Evolutionary conservation across 1,284 basidiomycete genomes (phyloP).

Genomic region (Vanrija sp.): DNA sequence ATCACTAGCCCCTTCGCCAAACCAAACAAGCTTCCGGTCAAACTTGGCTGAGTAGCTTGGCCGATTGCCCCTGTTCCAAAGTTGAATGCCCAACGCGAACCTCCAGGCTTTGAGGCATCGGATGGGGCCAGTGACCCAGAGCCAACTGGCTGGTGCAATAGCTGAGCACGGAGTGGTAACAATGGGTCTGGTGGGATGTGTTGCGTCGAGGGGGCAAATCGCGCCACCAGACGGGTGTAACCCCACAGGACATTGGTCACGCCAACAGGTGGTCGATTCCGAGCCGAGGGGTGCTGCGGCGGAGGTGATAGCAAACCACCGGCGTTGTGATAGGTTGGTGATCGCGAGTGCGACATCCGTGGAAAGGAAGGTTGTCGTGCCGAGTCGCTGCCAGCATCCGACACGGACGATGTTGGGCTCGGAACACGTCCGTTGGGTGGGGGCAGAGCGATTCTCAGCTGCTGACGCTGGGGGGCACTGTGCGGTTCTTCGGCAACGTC

Average conservation of each 20-base stretch:
- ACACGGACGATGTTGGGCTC: neutral
- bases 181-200: slow-evolving; percentile 50
- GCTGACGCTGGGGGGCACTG: neutral
- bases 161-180: slow-evolving; percentile 42
- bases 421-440: slow-evolving; percentile 2
- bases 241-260: slow-evolving; percentile 47
- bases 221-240: slow-evolving; percentile 42
- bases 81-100: slow-evolving; percentile 38
- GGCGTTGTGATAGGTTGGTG: slow-evolving; percentile 38
- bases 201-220: slow-evolving; percentile 44
- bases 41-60: slow-evolving; percentile 38
- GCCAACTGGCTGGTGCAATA: slow-evolving; percentile 48
- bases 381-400: too few species aligned
- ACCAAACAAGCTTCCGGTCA: slow-evolving; percentile 48
- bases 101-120: slow-evolving; percentile 2
- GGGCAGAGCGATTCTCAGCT: neutral
- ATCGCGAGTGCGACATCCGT: slow-evolving; percentile 13
- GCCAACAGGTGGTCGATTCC: slow-evolving; percentile 17
- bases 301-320: slow-evolving; percentile 24
- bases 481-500: slow-evolving; percentile 14
- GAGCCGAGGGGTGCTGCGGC: slow-evolving; percentile 29
- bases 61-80: slow-evolving; percentile 47
- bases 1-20: slow-evolving; percentile 44
- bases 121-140: slow-evolving; percentile 42
- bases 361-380: neutral